Conservation (phyloP, 78 protist genomes). For the Dictyostelium firmibasis region DNA sequence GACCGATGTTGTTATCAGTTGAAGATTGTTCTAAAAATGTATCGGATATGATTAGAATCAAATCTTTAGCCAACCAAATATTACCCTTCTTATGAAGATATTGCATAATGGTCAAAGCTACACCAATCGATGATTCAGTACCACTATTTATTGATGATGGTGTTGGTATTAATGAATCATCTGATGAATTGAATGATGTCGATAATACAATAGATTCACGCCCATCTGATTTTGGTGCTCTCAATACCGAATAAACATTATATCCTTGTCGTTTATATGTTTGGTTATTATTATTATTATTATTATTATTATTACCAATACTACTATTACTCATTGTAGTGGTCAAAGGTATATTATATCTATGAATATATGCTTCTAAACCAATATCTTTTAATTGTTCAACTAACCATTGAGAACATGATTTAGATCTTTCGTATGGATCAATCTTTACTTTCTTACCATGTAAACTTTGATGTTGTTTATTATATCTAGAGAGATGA, state of each 20-base stretch:
- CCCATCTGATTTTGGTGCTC: conserved; percentile 80
- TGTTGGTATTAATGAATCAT: not conserved
- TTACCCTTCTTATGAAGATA: conserved; percentile 18
- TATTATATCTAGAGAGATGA: not conserved
- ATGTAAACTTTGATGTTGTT: not conserved
- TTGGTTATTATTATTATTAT: not conserved
- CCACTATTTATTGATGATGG: not conserved
- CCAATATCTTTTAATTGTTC: conserved; percentile 18
- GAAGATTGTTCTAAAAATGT: not conserved
- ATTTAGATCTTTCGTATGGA: not conserved
- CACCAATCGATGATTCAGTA: conserved; percentile 14
- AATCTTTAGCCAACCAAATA: conserved; percentile 81
- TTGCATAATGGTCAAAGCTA: not conserved
- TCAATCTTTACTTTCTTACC: not conserved
- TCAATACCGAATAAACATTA: conserved; percentile 63
- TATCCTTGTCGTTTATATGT: conserved; percentile 9
- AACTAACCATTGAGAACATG: conserved; percentile 30
- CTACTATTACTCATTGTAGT: not conserved
- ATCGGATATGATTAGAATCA: conserved; percentile 42
- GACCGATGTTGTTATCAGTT: not conserved
- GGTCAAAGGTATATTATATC: not conserved
- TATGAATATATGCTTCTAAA: conserved; percentile 32
- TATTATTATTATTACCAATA: not conserved
- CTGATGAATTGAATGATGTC: conserved; percentile 3
- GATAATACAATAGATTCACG: conserved; percentile 62